A percentile compares a stretch with the other conserved stretches of the same genome.
Evolutionary conservation across 1,284 basidiomycete species (phyloP).

Genomic region (Gastroboletus turbinatus): DNA sequence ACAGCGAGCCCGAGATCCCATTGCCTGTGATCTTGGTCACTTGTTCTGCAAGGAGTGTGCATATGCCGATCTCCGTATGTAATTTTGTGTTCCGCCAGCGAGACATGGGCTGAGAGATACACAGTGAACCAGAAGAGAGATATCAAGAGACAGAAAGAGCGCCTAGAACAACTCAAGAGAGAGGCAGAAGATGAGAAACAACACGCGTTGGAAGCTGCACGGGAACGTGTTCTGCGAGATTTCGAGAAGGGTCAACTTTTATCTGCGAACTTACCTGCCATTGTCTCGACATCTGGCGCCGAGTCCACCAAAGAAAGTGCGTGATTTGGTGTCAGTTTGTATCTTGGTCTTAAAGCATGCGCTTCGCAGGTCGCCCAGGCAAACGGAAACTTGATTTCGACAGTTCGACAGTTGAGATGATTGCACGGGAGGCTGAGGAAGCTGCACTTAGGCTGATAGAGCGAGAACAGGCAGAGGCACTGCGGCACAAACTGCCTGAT

Average conservation of each 20-base stretch:
- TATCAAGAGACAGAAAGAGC: constrained; percentile 82
- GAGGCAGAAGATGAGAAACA: constrained; percentile 75
- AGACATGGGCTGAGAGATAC: constrained; percentile 4
- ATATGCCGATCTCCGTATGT: constrained; percentile 71
- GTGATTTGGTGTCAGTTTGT: constrained; percentile 19
- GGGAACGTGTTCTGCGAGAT: constrained; percentile 81
- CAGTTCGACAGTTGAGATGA: constrained; percentile 62
- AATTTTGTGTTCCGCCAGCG: neutral
- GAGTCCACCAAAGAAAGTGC: constrained; percentile 35
- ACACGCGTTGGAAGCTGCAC: constrained; percentile 65
- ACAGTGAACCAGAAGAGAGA: constrained; percentile 85
- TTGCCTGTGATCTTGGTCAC: constrained; percentile 83
- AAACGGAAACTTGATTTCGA: constrained; percentile 83
- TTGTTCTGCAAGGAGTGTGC: constrained; percentile 90
- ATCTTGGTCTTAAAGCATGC: neutral
- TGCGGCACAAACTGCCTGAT: constrained; percentile 87
- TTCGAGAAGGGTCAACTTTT: constrained; percentile 83
- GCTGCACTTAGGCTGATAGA: constrained; percentile 80
- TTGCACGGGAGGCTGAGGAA: constrained; percentile 81
- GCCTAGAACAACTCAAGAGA: constrained; percentile 68
- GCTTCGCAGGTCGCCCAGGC: constrained; percentile 47
- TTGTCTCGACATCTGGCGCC: constrained; percentile 40
- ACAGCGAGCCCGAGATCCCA: constrained; percentile 74
- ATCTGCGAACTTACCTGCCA: constrained; percentile 37
- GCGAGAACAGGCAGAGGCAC: constrained; percentile 78